Base-by-base conservation (phyloP, 805 yeast genomes). In the Starmerella kuoi region DNA sequence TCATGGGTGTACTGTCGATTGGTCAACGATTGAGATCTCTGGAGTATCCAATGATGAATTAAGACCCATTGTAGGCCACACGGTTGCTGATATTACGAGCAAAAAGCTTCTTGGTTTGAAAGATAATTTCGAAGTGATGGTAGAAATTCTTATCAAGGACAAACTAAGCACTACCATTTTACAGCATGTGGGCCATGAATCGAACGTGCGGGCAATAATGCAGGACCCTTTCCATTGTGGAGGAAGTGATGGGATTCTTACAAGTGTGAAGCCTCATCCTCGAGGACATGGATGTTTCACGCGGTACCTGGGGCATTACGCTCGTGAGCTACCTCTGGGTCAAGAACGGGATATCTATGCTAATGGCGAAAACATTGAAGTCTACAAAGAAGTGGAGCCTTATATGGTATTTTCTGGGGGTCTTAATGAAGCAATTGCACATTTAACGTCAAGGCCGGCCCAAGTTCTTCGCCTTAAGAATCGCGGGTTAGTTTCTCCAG, bases 181-280 rank as follows among this genome's bases (percentile, higher is more conserved):
- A n/a, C 50, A 46, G 32, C 50, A 46, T 22, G 47, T 46, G 20
- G 50, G 50, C 35, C 48, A 46, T 31, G 50, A 46, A 20, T 38
- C 34, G 18, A 46, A 46, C 26, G 50, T 46, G 19, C 33, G 50
- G 2, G 33, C 37, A 2, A 46, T 46, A n/a, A 46, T 46, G 42
- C 24, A 27, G 31, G 47, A 44, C 37, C 4, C 24, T 15, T 38
- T 36, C 31, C 50, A 46, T 25, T 39, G 42, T 18, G 50, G 50
- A 8, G 50, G 50, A 15, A 40, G 45, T 22, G 50, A 46, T n/a
- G 42, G 50, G 8, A 46, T 46, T 15, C 33, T 46, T n/a, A 38
- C 42, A 9, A 38, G 50, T 28, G 20, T 30, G 14, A 46, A 46
- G 18, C 48, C 48, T 5, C 50, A 46, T 25, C 50, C 50, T 7